Evolutionary conservation across 2,329 filamentous ascomycete species (phyloP), one percentile per base, ranked within the genome.

Genomic region (Calonectria honghensis): DNA sequence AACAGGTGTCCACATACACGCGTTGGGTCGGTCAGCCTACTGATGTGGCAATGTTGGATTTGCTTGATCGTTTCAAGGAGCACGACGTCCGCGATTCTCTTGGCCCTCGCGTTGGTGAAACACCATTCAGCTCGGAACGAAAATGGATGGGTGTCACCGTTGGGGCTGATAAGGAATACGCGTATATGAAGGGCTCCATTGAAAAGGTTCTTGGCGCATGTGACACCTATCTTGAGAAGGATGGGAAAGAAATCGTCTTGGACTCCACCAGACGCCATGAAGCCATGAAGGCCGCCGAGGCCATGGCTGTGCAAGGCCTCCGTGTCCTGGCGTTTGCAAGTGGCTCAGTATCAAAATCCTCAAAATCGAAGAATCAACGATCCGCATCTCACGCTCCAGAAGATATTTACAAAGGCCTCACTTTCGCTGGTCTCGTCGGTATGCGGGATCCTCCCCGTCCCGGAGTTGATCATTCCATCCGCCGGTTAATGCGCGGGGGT

Each of bases 131-230:
- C 83, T 99, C 97, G 1, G 96, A 98, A 83, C 92, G 96, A 72
- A 99, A 99, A 85, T 99, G 96, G 96, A 99, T 99, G 97, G 97
- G 97, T 41, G 96, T 98, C 35, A 94, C 96, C 2, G 94, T 98
- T 79, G 92, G 92, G 54, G 87, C 89, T 29, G 89, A 94, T 48
- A 92, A 93, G 75, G 95, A 98, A 81, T 93, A 95, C 78, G 96
- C 95, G 0, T 99, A 98, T 84, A 95, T 98, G 87, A 99, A 99
- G 84, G 97, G 97, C 39, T 95, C 97, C 41, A 89, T 98, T 51
- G 97, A 99, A 85, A 94, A 93, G 83, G 91, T 99, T 29, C 87
- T 99, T 7, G 92, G 92, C 71, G 92, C 95, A 66, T 99, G 96
- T 82, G 96, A 98, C 85, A 97, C 95, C 0, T 99, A 98, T 83